These are phyloP conservation scores for Aspergillus sp. DNA, from an alignment of 2,329 filamentous ascomycete genomes.

Conservation along the genomic window DNA sequence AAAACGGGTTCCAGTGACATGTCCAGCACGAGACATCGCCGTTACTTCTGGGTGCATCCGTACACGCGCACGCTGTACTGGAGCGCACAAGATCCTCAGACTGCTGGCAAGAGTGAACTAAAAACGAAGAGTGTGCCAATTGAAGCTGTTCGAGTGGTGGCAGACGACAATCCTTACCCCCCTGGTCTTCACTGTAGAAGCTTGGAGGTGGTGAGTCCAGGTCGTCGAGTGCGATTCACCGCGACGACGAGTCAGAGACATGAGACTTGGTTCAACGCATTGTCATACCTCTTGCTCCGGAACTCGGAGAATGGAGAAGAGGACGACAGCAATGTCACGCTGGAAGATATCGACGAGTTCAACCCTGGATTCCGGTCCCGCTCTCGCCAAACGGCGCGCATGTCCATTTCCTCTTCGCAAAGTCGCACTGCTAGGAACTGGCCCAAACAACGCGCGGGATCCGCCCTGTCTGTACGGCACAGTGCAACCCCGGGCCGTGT, in stretches of 20 bases:
- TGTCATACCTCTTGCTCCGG: constrained; percentile 86
- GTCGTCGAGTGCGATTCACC: constrained; percentile 88
- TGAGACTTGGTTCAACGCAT: constrained; percentile 97
- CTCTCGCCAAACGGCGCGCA: constrained; percentile 54
- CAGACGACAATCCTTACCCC: constrained; percentile 91
- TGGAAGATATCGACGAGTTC: constrained; percentile 72
- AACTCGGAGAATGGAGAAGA: constrained; percentile 62
- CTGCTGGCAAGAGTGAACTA: constrained; percentile 73
- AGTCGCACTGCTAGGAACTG: constrained; percentile 69
- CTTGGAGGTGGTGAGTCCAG: constrained; percentile 83
- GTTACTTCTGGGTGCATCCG: constrained; percentile 99
- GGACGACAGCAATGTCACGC: constrained; percentile 55
- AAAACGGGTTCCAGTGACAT: constrained; percentile 86
- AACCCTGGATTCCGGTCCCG: constrained; percentile 64
- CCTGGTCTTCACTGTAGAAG: constrained; percentile 94
- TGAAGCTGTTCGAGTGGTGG: constrained; percentile 86
- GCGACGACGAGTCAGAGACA: constrained; percentile 90
- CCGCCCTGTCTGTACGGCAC: constrained; percentile 38
- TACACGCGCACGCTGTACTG: constrained; percentile 97
- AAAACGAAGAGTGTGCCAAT: constrained; percentile 88
- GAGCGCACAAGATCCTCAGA: constrained; percentile 85
- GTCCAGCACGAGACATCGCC: constrained; percentile 83
- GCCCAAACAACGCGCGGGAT: constrained; percentile 52
- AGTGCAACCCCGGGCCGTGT: constrained; percentile 35
- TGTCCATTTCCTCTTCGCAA: constrained; percentile 76